Base-by-base conservation (phyloP, 257 asterid genomes). In the Solanum piurae region DNA sequence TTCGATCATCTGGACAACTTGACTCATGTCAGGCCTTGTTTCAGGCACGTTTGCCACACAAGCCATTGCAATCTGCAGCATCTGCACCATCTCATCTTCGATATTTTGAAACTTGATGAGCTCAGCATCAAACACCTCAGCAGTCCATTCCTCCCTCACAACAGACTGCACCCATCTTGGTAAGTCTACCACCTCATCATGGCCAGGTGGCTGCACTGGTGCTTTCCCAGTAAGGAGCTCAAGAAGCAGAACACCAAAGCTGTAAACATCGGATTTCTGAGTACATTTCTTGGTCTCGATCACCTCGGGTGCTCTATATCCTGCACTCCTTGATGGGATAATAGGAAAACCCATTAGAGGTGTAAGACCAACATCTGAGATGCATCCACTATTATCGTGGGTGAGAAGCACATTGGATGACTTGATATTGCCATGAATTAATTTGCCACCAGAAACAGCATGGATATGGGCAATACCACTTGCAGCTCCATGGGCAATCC, bases 41-140 rank as follows among this genome's bases (percentile, higher is more conserved):
- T 93, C 95, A 0, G 98, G 95, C 87, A 68, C 90, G 83, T 69
- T 91, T 6, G 76, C 88, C 80, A 94, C 94, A 68, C 98, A 94
- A 3, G 95, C 90, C 96, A 94, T 91, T 75, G 96, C 98, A 85
- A 93, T 92, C 91, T 94, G 95, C 83, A 94, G 96, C 98, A 94
- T 92, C 86, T 92, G 96, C 85, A 93, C 94, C 98, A 94, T 93
- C 88, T 94, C 94, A 23, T 91, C 96, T 91, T 94, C 96, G 2
- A 89, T 86, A 86, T 92, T 93, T 34, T 62, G 91, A 71, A 87
- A 88, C 90, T 89, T 92, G 36, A 92, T 86, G 84, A 94, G 91
- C 68, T 91, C 91, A 44, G 91, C 86, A 42, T 94, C 98, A 49
- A 94, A 94, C 49, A 94, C 95, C 93, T 93, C 98, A 10, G 98